A percentile compares a stretch with the other conserved stretches of the same genome.
phyloP scores from a whole-genome alignment of 2,329 filamentous ascomycete species.

The Monilinia fructigena region DNA sequence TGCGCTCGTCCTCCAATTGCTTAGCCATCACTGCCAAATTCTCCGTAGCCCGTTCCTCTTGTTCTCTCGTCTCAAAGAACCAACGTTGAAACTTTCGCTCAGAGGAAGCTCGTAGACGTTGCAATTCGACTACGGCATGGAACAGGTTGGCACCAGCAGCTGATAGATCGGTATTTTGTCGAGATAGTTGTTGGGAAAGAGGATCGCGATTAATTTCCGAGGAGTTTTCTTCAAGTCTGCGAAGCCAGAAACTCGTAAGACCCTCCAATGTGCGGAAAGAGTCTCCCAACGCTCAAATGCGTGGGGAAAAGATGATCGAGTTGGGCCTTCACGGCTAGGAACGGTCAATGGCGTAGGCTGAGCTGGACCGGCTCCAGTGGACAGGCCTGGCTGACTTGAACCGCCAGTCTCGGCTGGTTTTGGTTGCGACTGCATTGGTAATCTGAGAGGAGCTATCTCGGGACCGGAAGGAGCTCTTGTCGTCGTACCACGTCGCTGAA shows the following conservation, averaged over 20 bases:
- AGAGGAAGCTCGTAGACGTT: slow-evolving; percentile 88
- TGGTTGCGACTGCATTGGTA: slow-evolving; percentile 35
- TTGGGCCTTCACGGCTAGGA: slow-evolving; percentile 22
- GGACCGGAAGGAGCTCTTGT: slow-evolving; percentile 34
- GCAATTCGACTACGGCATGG: slow-evolving; percentile 93
- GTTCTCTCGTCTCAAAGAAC: slow-evolving; percentile 92
- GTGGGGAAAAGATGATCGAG: slow-evolving; percentile 80
- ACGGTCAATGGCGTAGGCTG: slow-evolving; percentile 21
- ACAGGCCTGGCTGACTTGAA: slow-evolving; percentile 21
- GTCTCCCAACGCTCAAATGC: slow-evolving; percentile 98
- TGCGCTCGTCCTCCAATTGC: slow-evolving; percentile 71
- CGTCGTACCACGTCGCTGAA: slow-evolving; percentile 36
- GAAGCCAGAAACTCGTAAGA: slow-evolving; percentile 95
- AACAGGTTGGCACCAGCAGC: slow-evolving; percentile 96
- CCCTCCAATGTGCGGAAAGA: slow-evolving; percentile 96
- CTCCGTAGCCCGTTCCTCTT: slow-evolving; percentile 83
- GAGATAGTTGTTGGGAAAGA: slow-evolving; percentile 80
- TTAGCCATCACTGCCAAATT: slow-evolving; percentile 76
- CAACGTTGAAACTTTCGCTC: slow-evolving; percentile 97
- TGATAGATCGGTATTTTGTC: slow-evolving; percentile 95
- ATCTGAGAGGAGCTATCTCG: slow-evolving; percentile 35
- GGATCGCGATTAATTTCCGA: slow-evolving; percentile 81
- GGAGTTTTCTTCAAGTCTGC: slow-evolving; percentile 84
- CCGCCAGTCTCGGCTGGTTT: slow-evolving; percentile 29
- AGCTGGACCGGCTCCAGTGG: slow-evolving; percentile 17